Percentiles rank a stretch among this genome's conserved stretches.
phyloP scores from a whole-genome alignment of 2,329 filamentous ascomycete genomes.

The Hypoxylon sp. region DNA sequence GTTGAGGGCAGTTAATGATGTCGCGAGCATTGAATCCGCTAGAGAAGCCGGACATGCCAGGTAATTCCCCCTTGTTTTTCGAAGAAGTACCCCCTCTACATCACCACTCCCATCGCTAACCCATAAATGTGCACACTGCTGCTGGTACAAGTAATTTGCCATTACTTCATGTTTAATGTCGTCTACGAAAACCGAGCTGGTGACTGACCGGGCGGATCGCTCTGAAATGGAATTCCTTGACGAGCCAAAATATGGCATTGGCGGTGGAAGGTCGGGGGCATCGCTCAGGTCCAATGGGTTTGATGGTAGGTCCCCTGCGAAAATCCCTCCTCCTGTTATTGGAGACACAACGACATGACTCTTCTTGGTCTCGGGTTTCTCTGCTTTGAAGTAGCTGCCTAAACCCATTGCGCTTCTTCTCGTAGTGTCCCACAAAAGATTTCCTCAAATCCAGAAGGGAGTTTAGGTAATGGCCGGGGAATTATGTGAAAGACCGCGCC shows the following conservation, averaged over 20 bases:
- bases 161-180: slow-evolving; percentile 86
- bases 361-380: slow-evolving; percentile 54
- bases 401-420: slow-evolving; percentile 65
- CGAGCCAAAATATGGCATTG: slow-evolving; percentile 61
- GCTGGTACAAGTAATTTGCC: slow-evolving; percentile 85
- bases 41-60: slow-evolving; percentile 78
- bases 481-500: not conserved
- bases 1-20: slow-evolving; percentile 75
- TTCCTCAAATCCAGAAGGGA: not conserved
- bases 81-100: slow-evolving; percentile 77
- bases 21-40: slow-evolving; percentile 70
- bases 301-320: slow-evolving; percentile 55
- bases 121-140: slow-evolving; percentile 81
- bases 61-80: slow-evolving; percentile 75
- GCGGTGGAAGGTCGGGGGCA: slow-evolving; percentile 61
- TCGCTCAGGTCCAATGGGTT: slow-evolving; percentile 52
- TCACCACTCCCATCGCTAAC: slow-evolving; percentile 76
- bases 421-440: not conserved
- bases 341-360: slow-evolving; percentile 41
- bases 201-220: slow-evolving; percentile 58
- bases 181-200: slow-evolving; percentile 70
- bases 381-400: slow-evolving; percentile 71
- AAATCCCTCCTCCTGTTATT: slow-evolving; percentile 41
- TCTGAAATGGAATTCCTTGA: slow-evolving; percentile 65
- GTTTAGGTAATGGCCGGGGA: not conserved